Percentiles rank a stretch among this genome's conserved stretches.
Evolutionary conservation across 2,329 filamentous ascomycete genomes (phyloP).

Genomic region (Karstenula rhodostoma): DNA sequence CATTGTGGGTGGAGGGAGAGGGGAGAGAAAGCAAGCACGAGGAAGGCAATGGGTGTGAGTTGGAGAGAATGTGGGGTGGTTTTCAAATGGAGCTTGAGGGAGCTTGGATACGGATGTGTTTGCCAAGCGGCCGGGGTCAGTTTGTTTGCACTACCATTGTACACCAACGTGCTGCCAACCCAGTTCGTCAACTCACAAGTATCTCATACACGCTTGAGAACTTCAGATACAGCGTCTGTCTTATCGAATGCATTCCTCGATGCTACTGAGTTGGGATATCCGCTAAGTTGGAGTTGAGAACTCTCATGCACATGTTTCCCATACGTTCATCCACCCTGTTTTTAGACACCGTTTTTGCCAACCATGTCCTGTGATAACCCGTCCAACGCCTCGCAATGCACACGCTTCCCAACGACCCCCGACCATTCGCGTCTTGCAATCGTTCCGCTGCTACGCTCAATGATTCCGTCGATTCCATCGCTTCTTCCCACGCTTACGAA

Average conservation of each 20-base stretch:
- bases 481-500: neutral
- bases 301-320: neutral
- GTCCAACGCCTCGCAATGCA: neutral
- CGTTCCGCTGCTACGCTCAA: neutral
- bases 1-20: constrained; percentile 27
- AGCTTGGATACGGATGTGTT: neutral
- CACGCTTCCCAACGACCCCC: neutral
- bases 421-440: neutral
- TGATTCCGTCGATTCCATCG: neutral
- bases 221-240: no score
- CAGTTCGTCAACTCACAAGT: no score
- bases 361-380: constrained; percentile 18
- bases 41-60: neutral
- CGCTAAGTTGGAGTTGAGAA: neutral
- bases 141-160: neutral
- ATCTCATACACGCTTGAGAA: no score
- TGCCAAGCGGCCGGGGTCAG: neutral
- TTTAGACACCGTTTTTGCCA: neutral
- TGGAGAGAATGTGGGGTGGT: neutral
- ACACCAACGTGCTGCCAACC: no score
- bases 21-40: neutral
- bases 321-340: neutral
- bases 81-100: neutral
- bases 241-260: neutral
- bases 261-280: neutral